These are phyloP conservation scores for Microdochium bolleyi DNA, from an alignment of 2,329 filamentous ascomycete species.

Conservation along the genomic window DNA sequence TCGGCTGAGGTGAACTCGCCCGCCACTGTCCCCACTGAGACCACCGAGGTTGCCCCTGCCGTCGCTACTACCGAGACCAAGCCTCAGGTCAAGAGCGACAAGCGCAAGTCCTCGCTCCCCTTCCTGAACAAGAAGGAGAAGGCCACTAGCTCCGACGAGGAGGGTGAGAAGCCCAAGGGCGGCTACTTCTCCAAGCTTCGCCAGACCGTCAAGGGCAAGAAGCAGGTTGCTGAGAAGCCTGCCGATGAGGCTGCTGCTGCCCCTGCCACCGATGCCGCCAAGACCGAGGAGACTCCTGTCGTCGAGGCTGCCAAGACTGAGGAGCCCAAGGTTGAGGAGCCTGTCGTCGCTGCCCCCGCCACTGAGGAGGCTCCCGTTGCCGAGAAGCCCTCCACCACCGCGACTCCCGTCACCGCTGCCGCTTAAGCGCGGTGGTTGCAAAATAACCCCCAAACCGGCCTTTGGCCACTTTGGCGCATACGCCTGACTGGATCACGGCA, in stretches of 20 bases:
- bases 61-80: conserved; percentile 43
- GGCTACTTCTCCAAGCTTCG: conserved; percentile 51
- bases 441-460: not conserved
- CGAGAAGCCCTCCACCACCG: conserved; percentile 16
- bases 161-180: conserved; percentile 50
- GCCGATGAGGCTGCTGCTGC: conserved; percentile 10
- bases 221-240: conserved; percentile 17
- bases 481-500: conserved; percentile 1
- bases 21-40: conserved; percentile 37
- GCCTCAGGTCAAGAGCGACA: conserved; percentile 61
- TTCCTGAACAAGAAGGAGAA: conserved; percentile 79
- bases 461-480: not conserved
- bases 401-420: conserved; percentile 21
- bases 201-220: conserved; percentile 24
- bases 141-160: conserved; percentile 46
- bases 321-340: conserved; percentile 1
- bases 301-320: conserved; percentile 9
- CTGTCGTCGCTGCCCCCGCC: conserved; percentile 4
- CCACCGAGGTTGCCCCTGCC: conserved; percentile 34
- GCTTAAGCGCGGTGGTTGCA: conserved; percentile 14
- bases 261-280: conserved; percentile 13
- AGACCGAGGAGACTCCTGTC: conserved; percentile 1
- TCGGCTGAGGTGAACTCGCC: conserved; percentile 45
- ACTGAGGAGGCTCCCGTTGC: conserved; percentile 12
- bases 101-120: conserved; percentile 71